These are phyloP conservation scores for Nakaseomyces delphensis DNA, from an alignment of 1,139 yeast species.

Conservation along the genomic window DNA sequence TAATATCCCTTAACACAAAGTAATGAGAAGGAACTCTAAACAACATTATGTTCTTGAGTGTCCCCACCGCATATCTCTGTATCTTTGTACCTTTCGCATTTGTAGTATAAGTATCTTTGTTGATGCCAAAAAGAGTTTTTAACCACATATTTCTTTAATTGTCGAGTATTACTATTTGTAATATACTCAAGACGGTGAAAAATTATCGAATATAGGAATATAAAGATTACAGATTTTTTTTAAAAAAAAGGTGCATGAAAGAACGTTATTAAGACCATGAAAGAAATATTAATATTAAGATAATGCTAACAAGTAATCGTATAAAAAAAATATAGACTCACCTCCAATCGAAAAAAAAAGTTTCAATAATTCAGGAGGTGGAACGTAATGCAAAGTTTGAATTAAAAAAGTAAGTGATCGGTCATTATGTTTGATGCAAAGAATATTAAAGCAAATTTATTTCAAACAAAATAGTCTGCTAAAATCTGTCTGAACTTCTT, in stretches of 20 bases:
- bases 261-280: not conserved
- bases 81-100: too few relatives aligned
- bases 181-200: too few relatives aligned
- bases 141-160: too few relatives aligned
- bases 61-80: too few relatives aligned
- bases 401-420: not conserved
- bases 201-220: too few relatives aligned
- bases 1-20: not conserved
- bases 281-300: not conserved
- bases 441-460: not conserved
- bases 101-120: too few relatives aligned
- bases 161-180: too few relatives aligned
- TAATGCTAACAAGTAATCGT: not conserved
- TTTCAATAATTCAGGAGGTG: not conserved
- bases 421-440: not conserved
- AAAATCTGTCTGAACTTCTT: conserved; percentile 35
- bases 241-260: too few relatives aligned
- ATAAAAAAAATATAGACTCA: not conserved
- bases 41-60: too few relatives aligned
- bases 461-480: conserved; percentile 30
- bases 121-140: too few relatives aligned
- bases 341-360: not conserved
- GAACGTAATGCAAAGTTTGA: not conserved
- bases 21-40: too few relatives aligned
- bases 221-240: too few relatives aligned